Conservation (phyloP, 768 basidiomycete species). For the Amanita rubescens region DNA sequence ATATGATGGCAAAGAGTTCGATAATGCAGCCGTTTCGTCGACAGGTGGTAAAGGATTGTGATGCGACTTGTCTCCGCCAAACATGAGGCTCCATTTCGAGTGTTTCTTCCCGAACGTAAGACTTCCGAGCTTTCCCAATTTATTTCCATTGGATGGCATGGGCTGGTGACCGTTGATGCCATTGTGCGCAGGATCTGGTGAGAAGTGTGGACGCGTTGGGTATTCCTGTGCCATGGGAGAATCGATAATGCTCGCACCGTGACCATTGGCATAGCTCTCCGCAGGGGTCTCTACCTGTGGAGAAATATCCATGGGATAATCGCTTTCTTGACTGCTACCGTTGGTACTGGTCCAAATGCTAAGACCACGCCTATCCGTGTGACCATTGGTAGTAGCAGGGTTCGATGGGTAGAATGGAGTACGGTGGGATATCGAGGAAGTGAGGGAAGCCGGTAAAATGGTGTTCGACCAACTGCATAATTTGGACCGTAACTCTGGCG, state of each 20-base stretch:
- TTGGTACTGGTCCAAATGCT: constrained; percentile 27
- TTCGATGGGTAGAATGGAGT: constrained; percentile 37
- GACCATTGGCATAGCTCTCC: constrained; percentile 35
- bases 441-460: constrained; percentile 31
- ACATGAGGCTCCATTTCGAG: constrained; percentile 66
- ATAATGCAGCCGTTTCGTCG: constrained; percentile 56
- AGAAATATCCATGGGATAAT: constrained; percentile 58
- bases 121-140: constrained; percentile 49
- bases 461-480: not conserved
- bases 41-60: constrained; percentile 59
- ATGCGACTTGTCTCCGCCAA: constrained; percentile 66
- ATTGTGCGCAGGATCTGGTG: constrained; percentile 32
- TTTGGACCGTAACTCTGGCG: constrained; percentile 15
- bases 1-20: constrained; percentile 54
- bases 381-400: constrained; percentile 8
- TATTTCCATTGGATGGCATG: constrained; percentile 37
- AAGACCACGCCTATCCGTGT: constrained; percentile 15
- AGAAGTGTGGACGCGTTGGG: constrained; percentile 34
- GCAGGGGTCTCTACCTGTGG: constrained; percentile 36
- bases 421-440: constrained; percentile 45
- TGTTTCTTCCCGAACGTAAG: constrained; percentile 66
- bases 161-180: constrained; percentile 28
- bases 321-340: constrained; percentile 32
- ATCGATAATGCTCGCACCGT: constrained; percentile 43
- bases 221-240: constrained; percentile 49